Conservation (phyloP, 352 stramenopile genomes). For the Phytophthora rubi region DNA sequence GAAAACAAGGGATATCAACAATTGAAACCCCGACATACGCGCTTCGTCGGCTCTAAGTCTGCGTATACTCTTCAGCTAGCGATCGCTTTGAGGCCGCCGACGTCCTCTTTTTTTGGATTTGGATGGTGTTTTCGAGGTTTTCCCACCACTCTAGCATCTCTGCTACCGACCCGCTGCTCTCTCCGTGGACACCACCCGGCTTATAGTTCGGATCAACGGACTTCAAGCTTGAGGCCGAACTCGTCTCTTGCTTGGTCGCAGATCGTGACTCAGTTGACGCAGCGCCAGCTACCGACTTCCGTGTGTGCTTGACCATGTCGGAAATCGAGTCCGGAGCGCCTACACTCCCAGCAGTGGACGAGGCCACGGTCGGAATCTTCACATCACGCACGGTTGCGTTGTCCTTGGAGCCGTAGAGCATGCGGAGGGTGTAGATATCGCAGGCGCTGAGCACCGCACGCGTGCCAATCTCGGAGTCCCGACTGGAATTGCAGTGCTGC, state of each 20-base stretch:
- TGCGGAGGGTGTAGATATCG: constrained; percentile 70
- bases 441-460: constrained; percentile 59
- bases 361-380: constrained; percentile 35
- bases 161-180: constrained; percentile 21
- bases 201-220: constrained; percentile 25
- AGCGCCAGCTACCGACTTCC: constrained; percentile 8
- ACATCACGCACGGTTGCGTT: constrained; percentile 40
- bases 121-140: constrained; percentile 32
- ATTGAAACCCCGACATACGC: neutral
- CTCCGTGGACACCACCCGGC: constrained; percentile 38
- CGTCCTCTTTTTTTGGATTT: constrained; percentile 24
- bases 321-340: constrained; percentile 25
- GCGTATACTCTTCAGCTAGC: neutral
- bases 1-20: constrained; percentile 7
- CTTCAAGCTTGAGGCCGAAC: neutral
- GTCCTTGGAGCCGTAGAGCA: constrained; percentile 56
- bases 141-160: constrained; percentile 37
- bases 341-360: constrained; percentile 22
- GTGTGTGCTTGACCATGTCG: constrained; percentile 26
- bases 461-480: constrained; percentile 64
- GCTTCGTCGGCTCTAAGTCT: constrained; percentile 2
- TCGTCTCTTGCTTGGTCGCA: constrained; percentile 4
- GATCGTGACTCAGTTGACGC: constrained; percentile 17
- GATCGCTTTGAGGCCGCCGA: constrained; percentile 1
- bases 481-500: constrained; percentile 76